These are phyloP conservation scores for Globisporangium canariense DNA, from an alignment of 352 stramenopile genomes.

Conservation along the genomic window DNA sequence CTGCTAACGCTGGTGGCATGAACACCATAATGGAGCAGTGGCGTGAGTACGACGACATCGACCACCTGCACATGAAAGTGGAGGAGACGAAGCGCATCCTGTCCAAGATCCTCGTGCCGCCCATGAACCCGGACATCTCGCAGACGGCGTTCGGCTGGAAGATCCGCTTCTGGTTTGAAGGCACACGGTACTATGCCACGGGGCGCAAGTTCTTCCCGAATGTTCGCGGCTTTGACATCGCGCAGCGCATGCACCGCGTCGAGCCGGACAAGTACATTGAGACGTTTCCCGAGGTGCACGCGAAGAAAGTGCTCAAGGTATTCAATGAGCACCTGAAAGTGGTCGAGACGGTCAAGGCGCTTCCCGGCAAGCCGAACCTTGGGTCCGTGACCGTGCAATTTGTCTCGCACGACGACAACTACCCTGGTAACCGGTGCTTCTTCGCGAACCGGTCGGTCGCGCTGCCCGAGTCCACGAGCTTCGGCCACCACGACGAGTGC, in stretches of 20 bases:
- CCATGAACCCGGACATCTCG: conserved; percentile 29
- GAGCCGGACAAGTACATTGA: conserved; percentile 54
- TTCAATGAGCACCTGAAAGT: conserved; percentile 53
- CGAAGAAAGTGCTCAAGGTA: conserved; percentile 46
- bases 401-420: conserved; percentile 35
- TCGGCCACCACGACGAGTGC: conserved; percentile 57
- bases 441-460: conserved; percentile 51
- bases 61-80: conserved; percentile 28
- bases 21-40: conserved; percentile 18
- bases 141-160: conserved; percentile 60
- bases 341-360: conserved; percentile 47
- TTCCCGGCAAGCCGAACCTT: conserved; percentile 43
- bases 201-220: conserved; percentile 61
- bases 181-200: conserved; percentile 48
- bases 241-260: conserved; percentile 51
- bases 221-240: conserved; percentile 48
- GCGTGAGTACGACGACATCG: conserved; percentile 25
- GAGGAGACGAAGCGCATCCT: conserved; percentile 40
- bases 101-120: conserved; percentile 40
- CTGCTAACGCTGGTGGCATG: background rate
- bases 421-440: conserved; percentile 47
- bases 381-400: conserved; percentile 51
- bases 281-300: conserved; percentile 54
- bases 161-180: conserved; percentile 59
- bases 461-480: conserved; percentile 32